phyloP scores from a whole-genome alignment of 228 moss, liverwort and hornwort genomes.

The Sphagnum magellanicum region DNA sequence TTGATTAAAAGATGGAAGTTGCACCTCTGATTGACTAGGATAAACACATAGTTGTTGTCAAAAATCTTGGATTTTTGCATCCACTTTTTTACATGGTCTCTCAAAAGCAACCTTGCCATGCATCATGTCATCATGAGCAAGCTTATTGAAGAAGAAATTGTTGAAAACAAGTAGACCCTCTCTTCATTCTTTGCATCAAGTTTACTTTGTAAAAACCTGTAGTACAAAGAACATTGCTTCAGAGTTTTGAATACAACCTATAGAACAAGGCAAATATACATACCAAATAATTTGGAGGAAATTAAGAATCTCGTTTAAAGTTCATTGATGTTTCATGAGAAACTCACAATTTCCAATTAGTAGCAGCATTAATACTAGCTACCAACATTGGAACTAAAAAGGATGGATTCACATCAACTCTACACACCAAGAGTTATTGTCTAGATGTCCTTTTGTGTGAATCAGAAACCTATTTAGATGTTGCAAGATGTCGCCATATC shows the following conservation, averaged over 20 bases:
- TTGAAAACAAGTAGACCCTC: constrained; percentile 43
- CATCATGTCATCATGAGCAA: constrained; percentile 31
- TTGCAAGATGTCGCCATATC: too few species aligned
- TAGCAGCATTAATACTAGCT: too few species aligned
- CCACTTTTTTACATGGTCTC: constrained; percentile 46
- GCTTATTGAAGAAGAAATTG: constrained; percentile 58
- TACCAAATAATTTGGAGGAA: too few species aligned
- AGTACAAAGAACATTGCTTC: constrained; percentile 7
- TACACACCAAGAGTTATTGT: not conserved
- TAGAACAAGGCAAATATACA: too few species aligned
- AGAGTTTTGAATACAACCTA: not conserved
- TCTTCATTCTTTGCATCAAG: constrained; percentile 26
- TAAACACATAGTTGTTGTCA: constrained; percentile 51
- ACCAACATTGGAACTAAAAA: too few species aligned
- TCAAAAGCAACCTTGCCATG: constrained; percentile 35
- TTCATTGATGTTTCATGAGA: too few species aligned
- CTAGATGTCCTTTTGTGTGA: constrained; percentile 42
- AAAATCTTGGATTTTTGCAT: constrained; percentile 52
- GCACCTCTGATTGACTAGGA: constrained; percentile 58
- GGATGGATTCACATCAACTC: too few species aligned
- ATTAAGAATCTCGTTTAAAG: too few species aligned
- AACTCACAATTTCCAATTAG: too few species aligned
- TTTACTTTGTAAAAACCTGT: constrained; percentile 39
- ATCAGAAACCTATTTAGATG: not conserved
- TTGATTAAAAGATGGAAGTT: not conserved